Conservation (phyloP, 108 stramenopile genomes). For the Cyclotella choctawhatcheeana region DNA sequence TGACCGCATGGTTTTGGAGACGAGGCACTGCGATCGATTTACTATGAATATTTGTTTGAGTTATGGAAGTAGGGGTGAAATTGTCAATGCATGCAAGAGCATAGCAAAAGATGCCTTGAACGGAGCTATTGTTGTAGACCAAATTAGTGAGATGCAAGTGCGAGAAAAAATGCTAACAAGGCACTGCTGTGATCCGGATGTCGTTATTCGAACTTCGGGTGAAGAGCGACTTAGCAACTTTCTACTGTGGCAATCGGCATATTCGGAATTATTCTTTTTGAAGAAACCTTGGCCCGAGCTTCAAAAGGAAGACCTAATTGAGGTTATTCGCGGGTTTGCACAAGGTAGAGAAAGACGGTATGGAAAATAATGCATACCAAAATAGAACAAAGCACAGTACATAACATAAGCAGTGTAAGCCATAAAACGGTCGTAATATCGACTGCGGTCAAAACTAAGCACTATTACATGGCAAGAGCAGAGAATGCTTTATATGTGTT, state of each 20-base stretch:
- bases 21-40: constrained; percentile 60
- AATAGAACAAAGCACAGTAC: not conserved
- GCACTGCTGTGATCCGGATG: constrained; percentile 81
- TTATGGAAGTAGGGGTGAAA: constrained; percentile 94
- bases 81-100: constrained; percentile 76
- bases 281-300: constrained; percentile 94
- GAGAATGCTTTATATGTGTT: too few relatives aligned
- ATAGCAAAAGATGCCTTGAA: constrained; percentile 56
- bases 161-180: constrained; percentile 56
- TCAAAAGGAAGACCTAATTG: constrained; percentile 62
- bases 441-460: too few relatives aligned
- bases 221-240: constrained; percentile 95
- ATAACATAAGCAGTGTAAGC: not conserved
- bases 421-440: too few relatives aligned
- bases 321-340: constrained; percentile 66
- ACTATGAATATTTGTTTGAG: constrained; percentile 91
- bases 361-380: constrained; percentile 62
- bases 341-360: constrained; percentile 77
- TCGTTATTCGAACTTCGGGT: constrained; percentile 95
- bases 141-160: constrained; percentile 64
- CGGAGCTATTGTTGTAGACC: constrained; percentile 51
- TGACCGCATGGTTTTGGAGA: constrained; percentile 64
- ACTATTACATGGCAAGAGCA: too few relatives aligned
- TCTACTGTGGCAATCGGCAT: constrained; percentile 94
- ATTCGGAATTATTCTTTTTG: constrained; percentile 95